Percentiles rank a stretch among this genome's conserved stretches.
These are phyloP conservation scores for Podaxis rugospora DNA, from an alignment of 768 basidiomycete species.

Conservation along the genomic window DNA sequence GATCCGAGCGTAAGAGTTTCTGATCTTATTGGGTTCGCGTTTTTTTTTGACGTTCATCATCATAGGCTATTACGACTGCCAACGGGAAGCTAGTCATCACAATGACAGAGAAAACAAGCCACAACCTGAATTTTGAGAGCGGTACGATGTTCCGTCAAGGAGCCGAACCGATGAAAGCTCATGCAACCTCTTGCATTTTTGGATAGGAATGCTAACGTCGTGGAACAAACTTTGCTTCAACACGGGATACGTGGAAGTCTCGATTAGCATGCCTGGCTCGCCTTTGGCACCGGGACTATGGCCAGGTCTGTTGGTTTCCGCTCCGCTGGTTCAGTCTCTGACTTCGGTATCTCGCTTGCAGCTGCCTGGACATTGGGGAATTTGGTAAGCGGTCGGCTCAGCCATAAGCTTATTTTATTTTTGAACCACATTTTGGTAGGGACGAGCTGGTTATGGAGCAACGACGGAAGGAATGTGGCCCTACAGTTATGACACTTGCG, in stretches of 20 bases:
- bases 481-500: slow-evolving; percentile 79
- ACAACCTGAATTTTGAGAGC: slow-evolving; percentile 79
- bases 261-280: slow-evolving; percentile 62
- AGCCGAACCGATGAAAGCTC: background rate
- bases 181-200: background rate
- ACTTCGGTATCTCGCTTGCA: slow-evolving; percentile 15
- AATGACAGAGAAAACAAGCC: slow-evolving; percentile 57
- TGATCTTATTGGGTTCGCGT: background rate
- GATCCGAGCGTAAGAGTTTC: slow-evolving; percentile 47
- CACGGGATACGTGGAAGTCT: slow-evolving; percentile 80
- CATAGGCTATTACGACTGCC: slow-evolving; percentile 60
- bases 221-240: slow-evolving; percentile 96
- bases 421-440: slow-evolving; percentile 32
- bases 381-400: slow-evolving; percentile 28
- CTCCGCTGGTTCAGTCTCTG: background rate
- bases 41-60: slow-evolving; percentile 9
- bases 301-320: slow-evolving; percentile 45
- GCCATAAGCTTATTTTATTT: slow-evolving; percentile 1
- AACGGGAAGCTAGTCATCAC: slow-evolving; percentile 77
- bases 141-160: slow-evolving; percentile 34
- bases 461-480: slow-evolving; percentile 86
- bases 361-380: slow-evolving; percentile 75
- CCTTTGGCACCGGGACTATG: slow-evolving; percentile 63
- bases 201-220: slow-evolving; percentile 61
- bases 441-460: slow-evolving; percentile 84